These are phyloP conservation scores for Angophora floribunda DNA, from an alignment of 345 rosid species.

Conservation along the genomic window DNA sequence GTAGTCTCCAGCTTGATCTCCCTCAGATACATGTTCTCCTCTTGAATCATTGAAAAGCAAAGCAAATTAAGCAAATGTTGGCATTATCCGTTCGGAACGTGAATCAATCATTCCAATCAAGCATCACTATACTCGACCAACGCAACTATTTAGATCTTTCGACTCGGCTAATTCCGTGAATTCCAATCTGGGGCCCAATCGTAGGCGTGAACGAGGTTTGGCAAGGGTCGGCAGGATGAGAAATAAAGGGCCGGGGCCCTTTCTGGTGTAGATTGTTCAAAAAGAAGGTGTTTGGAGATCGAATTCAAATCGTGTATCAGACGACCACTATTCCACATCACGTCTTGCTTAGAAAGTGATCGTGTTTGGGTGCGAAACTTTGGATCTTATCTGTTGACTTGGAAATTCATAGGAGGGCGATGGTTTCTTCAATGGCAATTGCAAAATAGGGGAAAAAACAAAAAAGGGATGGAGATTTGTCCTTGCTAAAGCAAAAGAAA, in stretches of 20 bases:
- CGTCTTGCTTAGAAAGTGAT: background rate
- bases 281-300: background rate
- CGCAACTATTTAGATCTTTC: background rate
- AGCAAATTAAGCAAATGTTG: background rate
- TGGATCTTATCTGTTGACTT: no score
- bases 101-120: background rate
- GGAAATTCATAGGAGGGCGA: no score
- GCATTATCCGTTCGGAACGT: background rate
- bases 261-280: background rate
- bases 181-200: background rate
- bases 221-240: background rate
- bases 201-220: background rate
- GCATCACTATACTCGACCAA: background rate
- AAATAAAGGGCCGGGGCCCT: background rate
- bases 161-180: background rate
- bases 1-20: background rate
- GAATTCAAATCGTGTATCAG: background rate
- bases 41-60: background rate
- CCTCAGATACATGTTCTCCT: background rate
- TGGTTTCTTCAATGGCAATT: no score
- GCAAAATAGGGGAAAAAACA: no score
- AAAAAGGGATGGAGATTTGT: no score
- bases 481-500: no score
- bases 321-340: background rate
- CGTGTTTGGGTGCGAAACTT: no score